Percentiles rank a stretch among this genome's conserved stretches.
Conservation (phyloP, 805 yeast genomes). For the Sugiyamaella floridensis region DNA sequence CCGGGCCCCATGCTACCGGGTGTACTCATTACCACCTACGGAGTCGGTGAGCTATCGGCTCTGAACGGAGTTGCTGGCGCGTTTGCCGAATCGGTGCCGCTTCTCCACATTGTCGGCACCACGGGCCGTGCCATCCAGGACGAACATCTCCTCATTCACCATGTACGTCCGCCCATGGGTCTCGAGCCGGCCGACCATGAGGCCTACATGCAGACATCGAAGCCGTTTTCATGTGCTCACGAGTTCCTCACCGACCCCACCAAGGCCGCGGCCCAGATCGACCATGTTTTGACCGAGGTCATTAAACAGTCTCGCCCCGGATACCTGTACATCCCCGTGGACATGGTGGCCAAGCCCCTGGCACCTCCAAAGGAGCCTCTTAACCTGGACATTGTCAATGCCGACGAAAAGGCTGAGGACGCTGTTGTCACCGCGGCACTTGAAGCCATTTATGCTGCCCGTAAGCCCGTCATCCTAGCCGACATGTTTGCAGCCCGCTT, state of each 20-base stretch:
- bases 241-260: conserved; percentile 42
- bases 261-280: conserved; percentile 55
- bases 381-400: conserved; percentile 24
- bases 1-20: conserved; percentile 44
- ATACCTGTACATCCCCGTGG: conserved; percentile 69
- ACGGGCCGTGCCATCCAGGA: conserved; percentile 40
- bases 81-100: conserved; percentile 71
- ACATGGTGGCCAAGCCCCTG: conserved; percentile 40
- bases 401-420: conserved; percentile 26
- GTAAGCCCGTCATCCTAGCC: conserved; percentile 59
- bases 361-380: conserved; percentile 26
- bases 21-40: conserved; percentile 66
- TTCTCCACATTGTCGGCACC: conserved; percentile 81
- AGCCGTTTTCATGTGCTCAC: conserved; percentile 48
- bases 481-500: conserved; percentile 67
- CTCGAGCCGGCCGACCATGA: conserved; percentile 52
- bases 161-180: conserved; percentile 31
- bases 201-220: conserved; percentile 58
- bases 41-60: conserved; percentile 86
- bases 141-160: conserved; percentile 32
- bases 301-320: conserved; percentile 67
- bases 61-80: conserved; percentile 79
- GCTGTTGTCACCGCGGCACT: conserved; percentile 42
- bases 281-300: conserved; percentile 53
- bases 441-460: conserved; percentile 43